Conservation (phyloP, 495 filamentous ascomycete species). For the Penicillium salamii region DNA sequence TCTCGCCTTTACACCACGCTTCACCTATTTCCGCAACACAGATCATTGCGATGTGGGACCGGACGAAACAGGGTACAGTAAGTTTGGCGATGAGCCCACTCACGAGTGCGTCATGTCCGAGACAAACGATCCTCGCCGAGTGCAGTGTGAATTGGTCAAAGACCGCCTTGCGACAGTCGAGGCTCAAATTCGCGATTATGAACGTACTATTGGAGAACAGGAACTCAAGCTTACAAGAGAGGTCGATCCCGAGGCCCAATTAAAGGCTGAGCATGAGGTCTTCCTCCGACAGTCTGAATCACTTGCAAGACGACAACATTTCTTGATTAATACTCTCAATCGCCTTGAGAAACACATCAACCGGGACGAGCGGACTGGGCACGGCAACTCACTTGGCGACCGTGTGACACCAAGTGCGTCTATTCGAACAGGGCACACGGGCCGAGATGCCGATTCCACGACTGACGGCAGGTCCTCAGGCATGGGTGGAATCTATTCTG, state of each 20-base stretch:
- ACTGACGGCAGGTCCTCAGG: constrained; percentile 40
- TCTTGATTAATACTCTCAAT: constrained; percentile 70
- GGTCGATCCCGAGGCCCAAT: constrained; percentile 47
- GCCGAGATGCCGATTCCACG: constrained; percentile 45
- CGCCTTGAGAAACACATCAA: constrained; percentile 59
- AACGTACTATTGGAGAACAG: constrained; percentile 60
- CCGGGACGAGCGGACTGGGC: constrained; percentile 30
- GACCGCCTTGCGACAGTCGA: constrained; percentile 75
- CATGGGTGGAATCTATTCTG: constrained; percentile 39
- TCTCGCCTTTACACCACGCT: constrained; percentile 84
- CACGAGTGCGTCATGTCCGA: constrained; percentile 95
- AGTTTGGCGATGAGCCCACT: constrained; percentile 87
- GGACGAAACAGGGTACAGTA: constrained; percentile 70
- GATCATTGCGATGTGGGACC: constrained; percentile 73
- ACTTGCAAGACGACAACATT: constrained; percentile 69
- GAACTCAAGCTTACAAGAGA: constrained; percentile 59
- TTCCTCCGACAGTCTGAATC: constrained; percentile 68
- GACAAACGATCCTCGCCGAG: constrained; percentile 84
- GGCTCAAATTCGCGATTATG: constrained; percentile 70
- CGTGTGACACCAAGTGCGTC: constrained; percentile 39
- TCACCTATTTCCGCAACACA: constrained; percentile 98
- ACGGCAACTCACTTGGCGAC: constrained; percentile 26
- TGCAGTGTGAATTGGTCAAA: constrained; percentile 82
- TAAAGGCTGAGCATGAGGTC: constrained; percentile 61
- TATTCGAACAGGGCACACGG: constrained; percentile 39